phyloP scores from a whole-genome alignment of 352 stramenopile genomes.

The Globisporangium canariense region DNA sequence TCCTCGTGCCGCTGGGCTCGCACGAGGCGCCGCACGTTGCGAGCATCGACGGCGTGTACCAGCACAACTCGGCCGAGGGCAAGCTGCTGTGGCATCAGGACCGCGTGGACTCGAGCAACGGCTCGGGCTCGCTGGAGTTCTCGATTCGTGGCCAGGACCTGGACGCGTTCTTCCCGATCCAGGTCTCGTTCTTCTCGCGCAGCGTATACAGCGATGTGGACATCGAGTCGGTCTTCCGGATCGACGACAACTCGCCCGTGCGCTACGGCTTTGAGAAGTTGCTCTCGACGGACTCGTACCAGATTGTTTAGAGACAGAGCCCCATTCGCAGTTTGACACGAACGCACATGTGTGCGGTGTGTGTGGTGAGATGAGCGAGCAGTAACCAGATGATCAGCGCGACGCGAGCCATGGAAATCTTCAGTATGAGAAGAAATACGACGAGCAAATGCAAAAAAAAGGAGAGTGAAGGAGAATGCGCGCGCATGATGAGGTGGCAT shows the following conservation, averaged over 20 bases:
- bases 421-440: slow-evolving; percentile 6
- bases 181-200: slow-evolving; percentile 88
- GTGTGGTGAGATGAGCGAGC: background rate
- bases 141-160: slow-evolving; percentile 73
- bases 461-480: background rate
- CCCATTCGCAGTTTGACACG: background rate
- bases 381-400: background rate
- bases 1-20: slow-evolving; percentile 73
- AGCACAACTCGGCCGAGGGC: slow-evolving; percentile 75
- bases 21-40: slow-evolving; percentile 68
- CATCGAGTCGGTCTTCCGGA: slow-evolving; percentile 70
- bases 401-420: background rate
- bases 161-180: slow-evolving; percentile 85
- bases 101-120: slow-evolving; percentile 77
- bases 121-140: slow-evolving; percentile 79
- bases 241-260: slow-evolving; percentile 69
- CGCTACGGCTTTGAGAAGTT: slow-evolving; percentile 86
- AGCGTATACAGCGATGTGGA: slow-evolving; percentile 84
- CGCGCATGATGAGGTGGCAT: background rate
- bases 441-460: slow-evolving; percentile 4
- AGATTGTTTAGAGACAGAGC: slow-evolving; percentile 81
- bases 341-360: background rate
- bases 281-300: slow-evolving; percentile 83
- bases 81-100: slow-evolving; percentile 83
- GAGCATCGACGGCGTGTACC: slow-evolving; percentile 82